These are phyloP conservation scores for Panicum miliaceum DNA, from an alignment of 176 grass and related monocot genomes.

Conservation along the genomic window DNA sequence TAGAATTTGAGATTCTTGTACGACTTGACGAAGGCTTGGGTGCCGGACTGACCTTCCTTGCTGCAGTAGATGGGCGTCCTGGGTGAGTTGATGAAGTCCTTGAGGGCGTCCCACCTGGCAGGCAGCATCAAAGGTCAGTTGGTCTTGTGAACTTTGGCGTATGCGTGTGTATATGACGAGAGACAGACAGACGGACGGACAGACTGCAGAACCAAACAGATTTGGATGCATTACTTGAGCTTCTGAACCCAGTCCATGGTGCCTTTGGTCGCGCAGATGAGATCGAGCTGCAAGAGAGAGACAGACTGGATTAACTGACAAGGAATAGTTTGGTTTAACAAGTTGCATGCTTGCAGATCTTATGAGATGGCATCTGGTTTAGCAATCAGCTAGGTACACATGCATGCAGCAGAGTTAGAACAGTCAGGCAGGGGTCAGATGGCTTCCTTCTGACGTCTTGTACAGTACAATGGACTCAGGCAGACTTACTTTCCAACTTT, in stretches of 20 bases:
- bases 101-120: slow-evolving; percentile 75
- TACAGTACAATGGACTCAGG: no score
- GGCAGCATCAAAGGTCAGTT: neutral
- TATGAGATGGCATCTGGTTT: neutral
- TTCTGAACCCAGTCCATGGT: slow-evolving; percentile 78
- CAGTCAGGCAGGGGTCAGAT: no score
- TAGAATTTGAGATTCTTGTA: slow-evolving; percentile 89
- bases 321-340: neutral
- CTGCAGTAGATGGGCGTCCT: slow-evolving; percentile 67
- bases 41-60: slow-evolving; percentile 41
- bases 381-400: neutral
- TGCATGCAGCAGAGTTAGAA: neutral
- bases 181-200: neutral
- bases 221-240: slow-evolving; percentile 41
- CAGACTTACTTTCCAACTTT: no score
- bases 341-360: neutral
- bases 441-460: no score
- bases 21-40: slow-evolving; percentile 75
- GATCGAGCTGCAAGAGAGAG: slow-evolving; percentile 56
- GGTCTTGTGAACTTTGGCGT: neutral
- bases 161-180: neutral
- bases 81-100: slow-evolving; percentile 47
- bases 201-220: neutral
- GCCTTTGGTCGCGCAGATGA: slow-evolving; percentile 89
- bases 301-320: neutral